These are phyloP conservation scores for Leccinum incarnatum DNA, from an alignment of 768 basidiomycete species.

Conservation along the genomic window DNA sequence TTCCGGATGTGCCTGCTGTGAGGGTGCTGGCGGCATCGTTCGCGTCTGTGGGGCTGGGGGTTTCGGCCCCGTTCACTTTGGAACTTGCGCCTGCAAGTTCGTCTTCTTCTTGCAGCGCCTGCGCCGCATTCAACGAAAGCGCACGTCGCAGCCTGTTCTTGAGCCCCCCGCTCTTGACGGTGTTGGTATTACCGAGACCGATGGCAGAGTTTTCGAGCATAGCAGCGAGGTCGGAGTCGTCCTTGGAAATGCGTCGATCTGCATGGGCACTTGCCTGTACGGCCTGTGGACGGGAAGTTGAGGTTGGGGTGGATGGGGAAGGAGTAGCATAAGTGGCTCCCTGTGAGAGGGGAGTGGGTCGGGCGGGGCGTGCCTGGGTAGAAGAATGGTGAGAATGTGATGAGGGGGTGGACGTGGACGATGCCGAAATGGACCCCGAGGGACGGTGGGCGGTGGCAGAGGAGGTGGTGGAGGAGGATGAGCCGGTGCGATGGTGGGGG, in stretches of 20 bases:
- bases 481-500: constrained; percentile 33
- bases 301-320: constrained; percentile 12
- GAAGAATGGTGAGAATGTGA: constrained; percentile 28
- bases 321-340: constrained; percentile 26
- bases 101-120: constrained; percentile 51
- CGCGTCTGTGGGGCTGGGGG: constrained; percentile 27
- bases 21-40: constrained; percentile 32
- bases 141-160: constrained; percentile 77
- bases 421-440: constrained; percentile 28
- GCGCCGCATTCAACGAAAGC: constrained; percentile 59
- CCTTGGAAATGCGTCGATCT: constrained; percentile 75
- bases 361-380: constrained; percentile 29
- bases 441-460: constrained; percentile 22
- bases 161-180: constrained; percentile 62
- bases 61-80: constrained; percentile 31
- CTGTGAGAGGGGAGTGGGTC: constrained; percentile 35
- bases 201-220: constrained; percentile 44
- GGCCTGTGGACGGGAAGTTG: constrained; percentile 23
- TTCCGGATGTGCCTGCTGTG: constrained; percentile 38
- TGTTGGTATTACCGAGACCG: constrained; percentile 32
- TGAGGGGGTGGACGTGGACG: constrained; percentile 27
- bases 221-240: constrained; percentile 67
- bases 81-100: constrained; percentile 20
- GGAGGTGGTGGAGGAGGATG: constrained; percentile 27
- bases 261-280: constrained; percentile 49